Evolutionary conservation across 305 asterid species (phyloP).

Genomic region (Fraxinus albicans): DNA sequence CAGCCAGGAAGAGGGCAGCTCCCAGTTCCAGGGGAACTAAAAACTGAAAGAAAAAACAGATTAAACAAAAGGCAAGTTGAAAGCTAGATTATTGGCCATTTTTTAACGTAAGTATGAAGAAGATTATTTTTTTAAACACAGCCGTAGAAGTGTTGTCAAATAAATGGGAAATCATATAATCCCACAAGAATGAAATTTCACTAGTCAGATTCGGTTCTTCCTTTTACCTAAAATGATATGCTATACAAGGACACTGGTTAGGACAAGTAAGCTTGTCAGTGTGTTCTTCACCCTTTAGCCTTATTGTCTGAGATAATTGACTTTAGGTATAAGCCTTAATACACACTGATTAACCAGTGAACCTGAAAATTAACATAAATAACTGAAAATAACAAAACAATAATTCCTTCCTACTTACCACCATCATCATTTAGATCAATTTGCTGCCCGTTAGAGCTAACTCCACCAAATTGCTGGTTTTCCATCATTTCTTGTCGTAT

Average conservation of each 20-base stretch:
- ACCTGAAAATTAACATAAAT: not conserved
- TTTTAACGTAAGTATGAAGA: not conserved
- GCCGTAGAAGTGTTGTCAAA: not conserved
- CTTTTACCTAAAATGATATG: not conserved
- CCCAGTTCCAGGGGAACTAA: conserved; percentile 68
- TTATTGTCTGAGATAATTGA: not conserved
- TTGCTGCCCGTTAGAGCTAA: conserved; percentile 51
- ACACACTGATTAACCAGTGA: conserved; percentile 3
- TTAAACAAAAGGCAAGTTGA: not conserved
- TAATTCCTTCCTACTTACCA: conserved; percentile 23
- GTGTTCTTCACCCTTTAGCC: not conserved
- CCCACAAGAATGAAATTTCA: not conserved
- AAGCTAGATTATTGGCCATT: not conserved
- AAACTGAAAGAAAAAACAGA: conserved; percentile 41
- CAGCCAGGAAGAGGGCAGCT: conserved; percentile 79
- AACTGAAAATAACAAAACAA: not conserved
- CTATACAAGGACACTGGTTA: not conserved
- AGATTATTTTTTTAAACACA: not conserved
- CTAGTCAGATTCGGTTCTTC: not conserved
- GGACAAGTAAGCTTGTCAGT: not conserved
- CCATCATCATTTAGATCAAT: conserved; percentile 64
- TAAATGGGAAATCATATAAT: not conserved
- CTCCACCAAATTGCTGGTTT: conserved; percentile 58
- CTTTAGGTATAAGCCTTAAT: not conserved
- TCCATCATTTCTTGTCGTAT: conserved; percentile 58